These are phyloP conservation scores for Globisporangium uncinulatum DNA, from an alignment of 352 stramenopile genomes.

Conservation along the genomic window DNA sequence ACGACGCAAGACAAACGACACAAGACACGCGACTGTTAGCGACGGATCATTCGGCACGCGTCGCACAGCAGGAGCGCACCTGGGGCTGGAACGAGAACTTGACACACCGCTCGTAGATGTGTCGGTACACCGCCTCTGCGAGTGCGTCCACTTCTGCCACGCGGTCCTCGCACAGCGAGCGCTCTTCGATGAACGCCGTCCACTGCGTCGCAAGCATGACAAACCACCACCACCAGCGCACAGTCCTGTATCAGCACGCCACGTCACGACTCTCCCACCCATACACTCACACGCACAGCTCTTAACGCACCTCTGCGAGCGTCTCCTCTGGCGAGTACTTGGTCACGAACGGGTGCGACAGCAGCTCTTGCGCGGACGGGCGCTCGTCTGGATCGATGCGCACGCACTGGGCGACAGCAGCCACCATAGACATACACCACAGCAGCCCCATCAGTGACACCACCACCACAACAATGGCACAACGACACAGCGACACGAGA, in stretches of 20 bases:
- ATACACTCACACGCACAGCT: neutral
- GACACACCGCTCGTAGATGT: constrained; percentile 71
- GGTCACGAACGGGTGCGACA: constrained; percentile 66
- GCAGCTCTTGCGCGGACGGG: constrained; percentile 52
- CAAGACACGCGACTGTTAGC: neutral
- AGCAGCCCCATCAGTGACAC: neutral
- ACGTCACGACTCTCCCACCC: neutral
- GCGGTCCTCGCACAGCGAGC: constrained; percentile 53
- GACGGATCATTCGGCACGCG: too few species aligned
- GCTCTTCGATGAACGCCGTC: constrained; percentile 51
- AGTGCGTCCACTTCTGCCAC: constrained; percentile 53
- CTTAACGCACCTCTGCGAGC: constrained; percentile 39
- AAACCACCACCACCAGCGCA: too few species aligned
- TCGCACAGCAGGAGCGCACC: constrained; percentile 19
- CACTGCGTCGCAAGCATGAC: constrained; percentile 27
- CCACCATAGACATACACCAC: neutral
- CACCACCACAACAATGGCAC: too few species aligned
- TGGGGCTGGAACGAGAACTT: constrained; percentile 75
- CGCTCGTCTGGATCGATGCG: constrained; percentile 57
- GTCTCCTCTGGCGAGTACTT: constrained; percentile 69
- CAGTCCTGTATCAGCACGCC: too few species aligned
- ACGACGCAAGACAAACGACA: too few species aligned
- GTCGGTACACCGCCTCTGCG: constrained; percentile 68
- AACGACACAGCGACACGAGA: neutral
- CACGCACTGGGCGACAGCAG: constrained; percentile 33